Percentiles rank a stretch among this genome's conserved stretches.
phyloP scores from a whole-genome alignment of 1,284 basidiomycete species.

The Porodaedalea pini region DNA sequence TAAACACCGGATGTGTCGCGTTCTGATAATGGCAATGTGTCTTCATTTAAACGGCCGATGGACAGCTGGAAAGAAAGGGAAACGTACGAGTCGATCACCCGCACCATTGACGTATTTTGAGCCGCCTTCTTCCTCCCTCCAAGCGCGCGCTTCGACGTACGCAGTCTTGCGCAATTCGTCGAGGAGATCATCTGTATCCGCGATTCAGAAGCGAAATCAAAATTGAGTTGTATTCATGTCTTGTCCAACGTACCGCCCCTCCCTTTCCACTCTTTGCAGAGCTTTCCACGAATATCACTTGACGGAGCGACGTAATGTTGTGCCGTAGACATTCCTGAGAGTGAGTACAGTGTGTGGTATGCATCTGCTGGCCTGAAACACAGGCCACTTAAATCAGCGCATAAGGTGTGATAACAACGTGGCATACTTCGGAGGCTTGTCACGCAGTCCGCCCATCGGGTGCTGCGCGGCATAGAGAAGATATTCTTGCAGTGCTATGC shows the following conservation, averaged over 20 bases:
- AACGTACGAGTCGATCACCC: conserved; percentile 70
- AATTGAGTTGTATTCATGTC: conserved; percentile 13
- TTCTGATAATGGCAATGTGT: conserved; percentile 48
- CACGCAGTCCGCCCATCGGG: conserved; percentile 81
- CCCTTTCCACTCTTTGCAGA: conserved; percentile 44
- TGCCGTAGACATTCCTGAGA: conserved; percentile 83
- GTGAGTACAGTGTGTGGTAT: conserved; percentile 90
- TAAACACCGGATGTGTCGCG: conserved; percentile 86
- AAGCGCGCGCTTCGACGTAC: conserved; percentile 63
- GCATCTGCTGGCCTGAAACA: conserved; percentile 65
- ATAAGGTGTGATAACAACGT: not conserved
- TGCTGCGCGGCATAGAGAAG: conserved; percentile 85
- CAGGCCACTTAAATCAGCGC: not conserved
- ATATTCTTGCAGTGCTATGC: conserved; percentile 82
- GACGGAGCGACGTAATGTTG: conserved; percentile 73
- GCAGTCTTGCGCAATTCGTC: conserved; percentile 47
- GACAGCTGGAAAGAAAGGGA: conserved; percentile 1
- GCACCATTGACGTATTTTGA: conserved; percentile 62
- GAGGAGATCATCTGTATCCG: conserved; percentile 28
- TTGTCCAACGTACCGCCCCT: conserved; percentile 30
- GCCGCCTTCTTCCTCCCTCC: conserved; percentile 71
- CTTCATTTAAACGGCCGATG: not conserved
- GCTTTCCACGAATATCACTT: conserved; percentile 37
- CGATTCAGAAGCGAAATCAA: conserved; percentile 20
- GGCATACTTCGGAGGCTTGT: conserved; percentile 88